Conservation (phyloP, 768 basidiomycete genomes). For the Postia placenta region DNA sequence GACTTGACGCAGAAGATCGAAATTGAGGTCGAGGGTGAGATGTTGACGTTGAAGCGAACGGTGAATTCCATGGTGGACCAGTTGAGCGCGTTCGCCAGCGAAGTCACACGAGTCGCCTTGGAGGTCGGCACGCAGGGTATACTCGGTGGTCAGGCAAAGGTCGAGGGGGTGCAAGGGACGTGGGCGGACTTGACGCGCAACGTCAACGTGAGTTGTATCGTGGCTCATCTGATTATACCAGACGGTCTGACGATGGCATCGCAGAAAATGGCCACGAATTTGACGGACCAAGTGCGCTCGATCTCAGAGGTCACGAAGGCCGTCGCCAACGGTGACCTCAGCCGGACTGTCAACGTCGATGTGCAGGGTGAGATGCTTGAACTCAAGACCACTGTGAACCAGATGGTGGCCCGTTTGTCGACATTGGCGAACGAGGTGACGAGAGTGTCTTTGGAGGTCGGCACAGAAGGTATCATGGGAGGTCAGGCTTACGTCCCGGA, state of each 20-base stretch:
- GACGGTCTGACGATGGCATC: not conserved
- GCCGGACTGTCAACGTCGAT: slow-evolving; percentile 82
- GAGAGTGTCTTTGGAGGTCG: slow-evolving; percentile 87
- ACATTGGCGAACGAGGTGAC: slow-evolving; percentile 82
- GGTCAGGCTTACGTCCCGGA: slow-evolving; percentile 91
- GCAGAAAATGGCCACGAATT: slow-evolving; percentile 82
- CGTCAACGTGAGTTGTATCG: slow-evolving; percentile 62
- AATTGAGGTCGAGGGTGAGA: slow-evolving; percentile 84
- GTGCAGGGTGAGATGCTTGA: slow-evolving; percentile 94
- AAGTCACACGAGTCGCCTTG: slow-evolving; percentile 76
- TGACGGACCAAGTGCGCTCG: slow-evolving; percentile 84
- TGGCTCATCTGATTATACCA: not conserved
- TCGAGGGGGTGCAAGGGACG: slow-evolving; percentile 88
- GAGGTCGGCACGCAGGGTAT: slow-evolving; percentile 91
- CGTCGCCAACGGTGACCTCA: slow-evolving; percentile 78
- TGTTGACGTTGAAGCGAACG: slow-evolving; percentile 76
- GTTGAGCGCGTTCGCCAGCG: slow-evolving; percentile 78
- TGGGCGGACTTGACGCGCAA: slow-evolving; percentile 89
- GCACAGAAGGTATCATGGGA: slow-evolving; percentile 88
- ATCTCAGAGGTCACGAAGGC: slow-evolving; percentile 84
- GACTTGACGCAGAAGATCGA: slow-evolving; percentile 92
- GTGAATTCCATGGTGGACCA: slow-evolving; percentile 96
- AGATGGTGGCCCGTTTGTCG: slow-evolving; percentile 68
- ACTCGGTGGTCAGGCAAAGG: slow-evolving; percentile 84
- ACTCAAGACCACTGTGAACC: slow-evolving; percentile 74